A percentile compares a stretch with the other conserved stretches of the same genome.
Evolutionary conservation across 164 flowering plant genomes (phyloP).

Genomic region (Cinnamomum micranthum): DNA sequence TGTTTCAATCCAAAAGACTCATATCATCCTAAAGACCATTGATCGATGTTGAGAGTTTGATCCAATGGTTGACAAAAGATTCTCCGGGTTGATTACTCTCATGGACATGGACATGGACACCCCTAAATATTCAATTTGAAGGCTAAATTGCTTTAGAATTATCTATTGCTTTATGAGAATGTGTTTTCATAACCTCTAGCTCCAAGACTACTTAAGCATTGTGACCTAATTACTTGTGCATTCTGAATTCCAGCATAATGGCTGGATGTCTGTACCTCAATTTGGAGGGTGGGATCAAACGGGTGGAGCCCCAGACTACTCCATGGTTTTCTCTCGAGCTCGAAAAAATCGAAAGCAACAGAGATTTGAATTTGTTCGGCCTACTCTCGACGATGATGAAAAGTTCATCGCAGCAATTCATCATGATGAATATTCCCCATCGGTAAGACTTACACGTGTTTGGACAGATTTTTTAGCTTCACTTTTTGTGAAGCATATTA

Average conservation of each 20-base stretch:
- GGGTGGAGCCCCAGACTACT: conserved; percentile 34
- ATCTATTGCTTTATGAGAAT: too few relatives aligned
- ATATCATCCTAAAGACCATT: too few relatives aligned
- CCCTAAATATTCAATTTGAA: too few relatives aligned
- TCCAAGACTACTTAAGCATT: too few relatives aligned
- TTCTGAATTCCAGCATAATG: conserved; percentile 21
- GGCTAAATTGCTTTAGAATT: too few relatives aligned
- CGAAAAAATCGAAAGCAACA: conserved; percentile 46
- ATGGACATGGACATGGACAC: too few relatives aligned
- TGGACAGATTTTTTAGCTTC: background rate
- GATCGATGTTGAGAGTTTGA: too few relatives aligned
- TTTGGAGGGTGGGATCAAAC: conserved; percentile 57
- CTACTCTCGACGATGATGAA: conserved; percentile 30
- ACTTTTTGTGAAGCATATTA: background rate
- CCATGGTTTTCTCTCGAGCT: conserved; percentile 54
- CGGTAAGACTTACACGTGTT: background rate
- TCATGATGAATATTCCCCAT: conserved; percentile 11
- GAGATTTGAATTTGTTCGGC: conserved; percentile 27
- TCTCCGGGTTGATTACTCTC: too few relatives aligned
- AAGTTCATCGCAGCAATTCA: conserved; percentile 21
- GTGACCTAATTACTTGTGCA: too few relatives aligned
- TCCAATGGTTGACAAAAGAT: too few relatives aligned
- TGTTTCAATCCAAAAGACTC: too few relatives aligned
- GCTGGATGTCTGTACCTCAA: conserved; percentile 50
- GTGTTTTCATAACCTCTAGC: too few relatives aligned